phyloP scores from a whole-genome alignment of 164 flowering plant species.

The Nelumbo lutea region DNA sequence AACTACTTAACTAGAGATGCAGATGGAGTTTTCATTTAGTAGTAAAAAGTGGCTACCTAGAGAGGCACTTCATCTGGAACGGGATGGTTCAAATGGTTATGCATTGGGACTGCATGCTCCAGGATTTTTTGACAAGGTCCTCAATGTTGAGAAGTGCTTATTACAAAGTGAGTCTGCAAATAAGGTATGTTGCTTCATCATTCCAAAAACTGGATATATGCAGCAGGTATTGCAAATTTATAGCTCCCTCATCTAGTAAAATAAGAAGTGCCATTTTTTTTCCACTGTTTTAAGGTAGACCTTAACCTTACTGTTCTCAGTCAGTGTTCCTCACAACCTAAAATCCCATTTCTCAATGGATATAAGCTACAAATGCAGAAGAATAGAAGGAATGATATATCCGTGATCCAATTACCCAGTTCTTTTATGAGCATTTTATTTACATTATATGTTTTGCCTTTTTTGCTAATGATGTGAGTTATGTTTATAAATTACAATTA shows the following conservation, averaged over 20 bases:
- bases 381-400: no score
- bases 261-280: no score
- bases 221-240: background rate
- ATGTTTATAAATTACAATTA: slow-evolving; percentile 11
- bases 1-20: slow-evolving; percentile 19
- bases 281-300: no score
- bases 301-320: no score
- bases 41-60: slow-evolving; percentile 65
- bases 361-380: no score
- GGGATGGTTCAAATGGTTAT: slow-evolving; percentile 33
- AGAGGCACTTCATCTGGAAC: slow-evolving; percentile 31
- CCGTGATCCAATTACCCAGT: no score
- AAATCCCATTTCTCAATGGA: no score
- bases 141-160: slow-evolving; percentile 77
- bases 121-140: slow-evolving; percentile 89
- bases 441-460: background rate
- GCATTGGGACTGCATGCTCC: slow-evolving; percentile 96
- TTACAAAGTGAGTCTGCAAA: slow-evolving; percentile 90
- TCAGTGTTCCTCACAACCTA: no score
- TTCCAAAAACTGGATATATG: background rate
- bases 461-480: slow-evolving; percentile 10
- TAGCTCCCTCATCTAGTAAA: background rate
- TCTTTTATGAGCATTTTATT: background rate
- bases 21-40: slow-evolving; percentile 99
- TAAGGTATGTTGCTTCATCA: slow-evolving; percentile 37